phyloP scores from a whole-genome alignment of 805 yeast species.

The Pichia nanzhaoensis region DNA sequence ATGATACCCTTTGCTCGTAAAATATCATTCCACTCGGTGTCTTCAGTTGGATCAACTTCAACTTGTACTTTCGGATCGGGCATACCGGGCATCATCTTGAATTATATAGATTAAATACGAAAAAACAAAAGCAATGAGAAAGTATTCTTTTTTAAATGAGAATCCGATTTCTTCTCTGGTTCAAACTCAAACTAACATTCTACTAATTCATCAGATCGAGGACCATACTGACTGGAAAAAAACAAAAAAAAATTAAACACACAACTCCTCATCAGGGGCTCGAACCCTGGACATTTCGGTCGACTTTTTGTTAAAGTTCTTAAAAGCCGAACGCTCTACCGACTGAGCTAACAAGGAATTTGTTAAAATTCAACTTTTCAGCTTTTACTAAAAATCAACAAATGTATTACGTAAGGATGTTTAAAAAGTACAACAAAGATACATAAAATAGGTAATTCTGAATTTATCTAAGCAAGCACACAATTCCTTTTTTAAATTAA shows the following conservation, averaged over 20 bases:
- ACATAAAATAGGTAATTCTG: too few species aligned
- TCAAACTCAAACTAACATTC: too few species aligned
- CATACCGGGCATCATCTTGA: slow-evolving; percentile 7
- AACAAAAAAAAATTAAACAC: background rate
- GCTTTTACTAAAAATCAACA: background rate
- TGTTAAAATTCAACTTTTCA: background rate
- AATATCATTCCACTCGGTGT: slow-evolving; percentile 98
- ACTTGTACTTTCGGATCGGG: slow-evolving; percentile 61
- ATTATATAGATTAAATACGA: background rate
- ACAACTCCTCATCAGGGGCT: slow-evolving; percentile 50
- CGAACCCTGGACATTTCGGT: slow-evolving; percentile 59
- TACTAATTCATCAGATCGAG: too few species aligned
- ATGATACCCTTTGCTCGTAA: slow-evolving; percentile 84
- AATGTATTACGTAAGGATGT: too few species aligned
- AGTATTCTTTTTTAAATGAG: too few species aligned
- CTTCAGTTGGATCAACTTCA: slow-evolving; percentile 91
- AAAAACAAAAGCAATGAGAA: background rate
- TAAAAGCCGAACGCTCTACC: slow-evolving; percentile 68
- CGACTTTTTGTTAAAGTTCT: slow-evolving; percentile 30
- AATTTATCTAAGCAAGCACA: too few species aligned
- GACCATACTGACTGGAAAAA: background rate
- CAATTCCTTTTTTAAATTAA: too few species aligned
- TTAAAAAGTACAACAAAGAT: too few species aligned
- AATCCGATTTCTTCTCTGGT: too few species aligned
- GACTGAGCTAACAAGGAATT: slow-evolving; percentile 47